phyloP scores from a whole-genome alignment of 495 filamentous ascomycete genomes.

The Trichocladium uniseriatum region DNA sequence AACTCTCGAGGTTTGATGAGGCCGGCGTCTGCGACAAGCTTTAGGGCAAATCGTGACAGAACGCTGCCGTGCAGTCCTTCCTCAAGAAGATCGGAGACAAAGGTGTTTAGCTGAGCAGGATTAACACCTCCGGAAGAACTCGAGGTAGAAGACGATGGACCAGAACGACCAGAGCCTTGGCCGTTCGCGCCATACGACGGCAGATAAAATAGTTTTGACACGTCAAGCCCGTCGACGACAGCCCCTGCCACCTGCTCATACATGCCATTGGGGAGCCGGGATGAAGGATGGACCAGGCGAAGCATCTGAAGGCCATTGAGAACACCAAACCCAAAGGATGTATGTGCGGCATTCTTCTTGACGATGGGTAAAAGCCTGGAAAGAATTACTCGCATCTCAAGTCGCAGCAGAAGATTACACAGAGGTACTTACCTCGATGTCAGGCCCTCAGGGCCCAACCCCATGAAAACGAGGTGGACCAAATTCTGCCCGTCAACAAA shows the following conservation, averaged over 20 bases:
- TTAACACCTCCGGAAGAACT: not conserved
- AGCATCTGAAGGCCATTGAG: slow-evolving; percentile 5
- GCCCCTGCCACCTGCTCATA: not conserved
- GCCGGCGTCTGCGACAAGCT: slow-evolving; percentile 4
- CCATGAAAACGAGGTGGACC: not conserved
- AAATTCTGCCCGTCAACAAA: not conserved
- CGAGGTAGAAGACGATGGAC: not conserved
- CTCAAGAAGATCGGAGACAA: slow-evolving; percentile 4
- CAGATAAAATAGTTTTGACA: slow-evolving; percentile 4
- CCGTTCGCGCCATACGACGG: not conserved
- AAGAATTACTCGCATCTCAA: not conserved
- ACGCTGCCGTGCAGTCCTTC: not conserved
- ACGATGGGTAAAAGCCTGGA: slow-evolving; percentile 6
- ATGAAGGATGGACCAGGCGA: not conserved
- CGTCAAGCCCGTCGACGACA: slow-evolving; percentile 2
- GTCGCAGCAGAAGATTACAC: no score
- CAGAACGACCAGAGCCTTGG: not conserved
- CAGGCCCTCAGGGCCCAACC: not conserved
- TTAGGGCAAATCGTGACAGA: slow-evolving; percentile 8
- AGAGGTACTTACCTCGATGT: not conserved
- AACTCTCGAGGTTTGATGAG: slow-evolving; percentile 8
- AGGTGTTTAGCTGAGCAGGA: slow-evolving; percentile 1
- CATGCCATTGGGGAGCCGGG: not conserved
- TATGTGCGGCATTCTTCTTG: slow-evolving; percentile 7
- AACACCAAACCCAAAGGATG: slow-evolving; percentile 9